Base-by-base conservation (phyloP, 495 filamentous ascomycete genomes). In the Viridothelium virens region DNA sequence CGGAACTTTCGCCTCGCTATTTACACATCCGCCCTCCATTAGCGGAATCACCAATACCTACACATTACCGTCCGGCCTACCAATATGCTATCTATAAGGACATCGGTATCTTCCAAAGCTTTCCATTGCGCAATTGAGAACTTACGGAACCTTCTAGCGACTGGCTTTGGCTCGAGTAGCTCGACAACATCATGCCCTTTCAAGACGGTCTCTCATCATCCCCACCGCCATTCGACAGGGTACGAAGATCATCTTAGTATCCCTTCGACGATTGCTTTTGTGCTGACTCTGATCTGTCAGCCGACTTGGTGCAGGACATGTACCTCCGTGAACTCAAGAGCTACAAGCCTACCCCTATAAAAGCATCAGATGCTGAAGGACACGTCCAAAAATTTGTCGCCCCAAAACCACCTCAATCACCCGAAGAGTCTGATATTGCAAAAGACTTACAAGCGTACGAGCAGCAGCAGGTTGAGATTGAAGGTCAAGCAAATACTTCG, bases 301-400 rank as follows among this genome's bases (percentile, higher is more conserved):
- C 88, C 81, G 94, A 99, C 79, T 83, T 94, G 69, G 88, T 99
- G 70, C 94, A 96, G 80, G 93, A 97, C 70, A 86, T 99, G 72
- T 99, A 97, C 85, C 88, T 99, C 72, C 85, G 85, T 71, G 93
- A 97, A 78, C 86, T 99, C 71, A 92, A 90, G 77, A 83, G 85
- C 78, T 97, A 93, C 87, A 99, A 97, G 83, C 83, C 89, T 46
- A 79, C 88, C 31, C 83, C 87, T 62, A 72, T 92, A 81, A 97
- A 97, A 81, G 80, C 91, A 62, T 82, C 83, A 67, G 95, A 97
- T 76, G 82, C 91, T 74, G 90, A 92, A 65, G 92, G 89, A 73
- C 89, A 95, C 71, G 94, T 97, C 72, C 90, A 92, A 76, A 91
- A 87, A 76, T 99, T 96, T 85, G 73, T 70, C 69, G 75, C 84